phyloP scores from a whole-genome alignment of 164 flowering plant species.

The Berberis thunbergii region DNA sequence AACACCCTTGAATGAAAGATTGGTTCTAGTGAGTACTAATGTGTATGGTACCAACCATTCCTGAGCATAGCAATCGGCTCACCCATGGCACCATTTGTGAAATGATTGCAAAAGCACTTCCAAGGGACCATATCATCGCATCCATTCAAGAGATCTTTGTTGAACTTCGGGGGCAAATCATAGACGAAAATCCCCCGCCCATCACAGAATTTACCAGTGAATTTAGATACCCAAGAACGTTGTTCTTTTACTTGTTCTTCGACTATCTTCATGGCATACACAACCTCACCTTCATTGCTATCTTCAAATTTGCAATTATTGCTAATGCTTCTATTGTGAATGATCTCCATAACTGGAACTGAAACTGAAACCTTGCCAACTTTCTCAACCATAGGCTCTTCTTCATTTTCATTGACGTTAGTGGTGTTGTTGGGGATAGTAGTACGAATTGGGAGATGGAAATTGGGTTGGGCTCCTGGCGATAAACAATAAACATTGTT shows the following conservation, averaged over 20 bases:
- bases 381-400: background rate
- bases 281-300: slow-evolving; percentile 28
- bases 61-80: slow-evolving; percentile 44
- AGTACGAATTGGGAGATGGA: slow-evolving; percentile 18
- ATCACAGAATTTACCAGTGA: slow-evolving; percentile 18
- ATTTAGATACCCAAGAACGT: slow-evolving; percentile 32
- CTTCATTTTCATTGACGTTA: background rate
- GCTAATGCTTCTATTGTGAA: background rate
- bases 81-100: slow-evolving; percentile 53
- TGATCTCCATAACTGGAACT: background rate
- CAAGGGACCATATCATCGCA: slow-evolving; percentile 54
- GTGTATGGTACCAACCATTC: slow-evolving; percentile 55
- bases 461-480: slow-evolving; percentile 45
- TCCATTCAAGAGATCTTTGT: no score
- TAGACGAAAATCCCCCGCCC: slow-evolving; percentile 63
- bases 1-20: slow-evolving; percentile 57
- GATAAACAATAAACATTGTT: slow-evolving; percentile 57
- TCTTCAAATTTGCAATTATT: no score
- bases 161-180: no score
- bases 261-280: slow-evolving; percentile 23
- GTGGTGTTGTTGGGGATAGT: background rate
- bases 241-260: slow-evolving; percentile 39
- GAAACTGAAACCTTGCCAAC: background rate
- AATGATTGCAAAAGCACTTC: slow-evolving; percentile 42
- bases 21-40: slow-evolving; percentile 63